These are phyloP conservation scores for Penicillium angulare DNA, from an alignment of 495 filamentous ascomycete genomes.

Conservation along the genomic window DNA sequence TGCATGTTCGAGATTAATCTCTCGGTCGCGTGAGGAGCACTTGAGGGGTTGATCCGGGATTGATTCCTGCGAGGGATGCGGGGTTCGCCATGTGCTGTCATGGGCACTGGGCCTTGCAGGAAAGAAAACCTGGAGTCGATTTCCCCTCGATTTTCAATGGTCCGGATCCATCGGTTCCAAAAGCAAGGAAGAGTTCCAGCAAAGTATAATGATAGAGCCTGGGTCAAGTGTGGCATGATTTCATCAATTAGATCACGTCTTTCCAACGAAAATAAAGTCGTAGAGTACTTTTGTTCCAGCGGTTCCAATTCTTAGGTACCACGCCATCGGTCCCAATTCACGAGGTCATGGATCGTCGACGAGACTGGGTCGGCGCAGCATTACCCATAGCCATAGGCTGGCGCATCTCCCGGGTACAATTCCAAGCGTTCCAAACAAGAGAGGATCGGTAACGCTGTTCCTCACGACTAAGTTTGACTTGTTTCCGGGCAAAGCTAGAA, in stretches of 20 bases:
- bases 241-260: no score
- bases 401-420: conserved; percentile 22
- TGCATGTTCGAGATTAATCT: not conserved
- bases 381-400: conserved; percentile 21
- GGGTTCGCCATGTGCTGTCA: not conserved
- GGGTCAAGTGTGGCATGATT: not conserved
- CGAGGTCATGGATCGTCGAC: conserved; percentile 28
- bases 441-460: conserved; percentile 31
- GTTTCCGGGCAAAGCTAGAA: conserved; percentile 32
- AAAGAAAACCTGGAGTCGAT: no score
- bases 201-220: no score
- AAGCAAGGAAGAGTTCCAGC: not conserved
- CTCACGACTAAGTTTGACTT: conserved; percentile 32
- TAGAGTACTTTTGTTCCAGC: no score
- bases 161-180: not conserved
- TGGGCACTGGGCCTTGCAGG: not conserved
- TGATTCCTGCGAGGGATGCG: not conserved
- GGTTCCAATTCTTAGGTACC: not conserved
- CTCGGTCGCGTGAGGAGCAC: not conserved
- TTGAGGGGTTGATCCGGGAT: no score
- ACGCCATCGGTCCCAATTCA: conserved; percentile 6
- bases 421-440: conserved; percentile 25
- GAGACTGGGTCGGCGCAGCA: conserved; percentile 17
- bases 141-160: not conserved
- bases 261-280: no score